Evolutionary conservation across 768 basidiomycete genomes (phyloP).

Genomic region (Boletus rubropictus): DNA sequence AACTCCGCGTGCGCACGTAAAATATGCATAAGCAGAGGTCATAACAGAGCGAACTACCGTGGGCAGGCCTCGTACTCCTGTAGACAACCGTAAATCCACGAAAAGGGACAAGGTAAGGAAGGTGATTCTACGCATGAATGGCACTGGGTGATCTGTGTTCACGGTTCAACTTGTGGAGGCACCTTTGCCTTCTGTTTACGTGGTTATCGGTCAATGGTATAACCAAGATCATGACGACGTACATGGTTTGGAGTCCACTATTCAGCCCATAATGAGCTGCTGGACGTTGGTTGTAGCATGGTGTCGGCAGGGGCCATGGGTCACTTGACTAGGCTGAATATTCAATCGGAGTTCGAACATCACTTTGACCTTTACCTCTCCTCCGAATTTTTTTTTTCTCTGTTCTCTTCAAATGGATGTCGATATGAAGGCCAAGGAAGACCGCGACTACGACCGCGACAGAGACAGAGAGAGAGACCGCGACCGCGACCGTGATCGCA

Average conservation of each 20-base stretch:
- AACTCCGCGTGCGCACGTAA: constrained; percentile 3
- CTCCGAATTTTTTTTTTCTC: constrained; percentile 4
- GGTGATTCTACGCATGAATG: neutral
- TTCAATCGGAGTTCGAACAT: constrained; percentile 24
- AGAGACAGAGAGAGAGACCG: constrained; percentile 41
- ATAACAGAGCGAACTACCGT: neutral
- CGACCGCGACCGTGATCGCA: constrained; percentile 32
- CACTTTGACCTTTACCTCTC: constrained; percentile 2
- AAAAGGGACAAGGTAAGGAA: neutral
- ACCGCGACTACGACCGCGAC: constrained; percentile 58
- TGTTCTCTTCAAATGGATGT: constrained; percentile 54
- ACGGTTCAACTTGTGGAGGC: neutral
- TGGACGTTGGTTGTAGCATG: neutral
- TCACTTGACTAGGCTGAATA: constrained; percentile 13
- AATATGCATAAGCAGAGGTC: too few species aligned
- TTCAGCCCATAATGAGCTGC: too few species aligned
- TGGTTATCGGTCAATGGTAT: neutral
- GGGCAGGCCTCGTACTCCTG: neutral
- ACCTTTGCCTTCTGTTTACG: neutral
- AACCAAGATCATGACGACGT: neutral
- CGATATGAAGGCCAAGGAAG: constrained; percentile 77
- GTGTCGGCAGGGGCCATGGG: neutral
- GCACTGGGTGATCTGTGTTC: neutral
- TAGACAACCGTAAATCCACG: neutral
- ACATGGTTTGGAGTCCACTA: neutral